Evolutionary conservation across 2,329 filamentous ascomycete species (phyloP), one percentile per base, ranked within the genome.

Genomic region (Parascedosporium putredinis): DNA sequence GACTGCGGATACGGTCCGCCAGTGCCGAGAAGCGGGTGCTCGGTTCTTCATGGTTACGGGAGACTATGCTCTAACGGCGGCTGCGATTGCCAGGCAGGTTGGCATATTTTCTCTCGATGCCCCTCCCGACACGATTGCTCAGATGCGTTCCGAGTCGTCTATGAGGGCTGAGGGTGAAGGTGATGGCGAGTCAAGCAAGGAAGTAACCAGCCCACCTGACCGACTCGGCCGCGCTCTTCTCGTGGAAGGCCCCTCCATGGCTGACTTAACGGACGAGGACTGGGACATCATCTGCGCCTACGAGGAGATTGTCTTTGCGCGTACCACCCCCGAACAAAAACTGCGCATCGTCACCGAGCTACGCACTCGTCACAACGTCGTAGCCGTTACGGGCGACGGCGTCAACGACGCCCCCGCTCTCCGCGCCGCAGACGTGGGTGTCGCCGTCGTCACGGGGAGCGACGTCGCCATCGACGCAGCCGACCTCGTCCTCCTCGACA

Each of bases 351-450:
- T 88, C 43, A 76, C 81, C 51, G 81, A 81, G 45, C 72, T 86
- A 20, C 81, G 84, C 55, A 62, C 66, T 18, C 66, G 75, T 12
- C 74, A 75, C 18, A 76, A 79, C 24, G 76, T 75, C 1, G 82
- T 79, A 9, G 83, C 81, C 29, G 84, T 87, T 68, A 87, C 83
- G n/a, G 84, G 84, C 25, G 84, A 88, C 53, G 81, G 81, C 8
- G 83, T 81, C 7, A 84, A 84, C 51, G 81, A 84, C 53, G 81
- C 79, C 0, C 81, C 81, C 1, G 81, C 81, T 2, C 67, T 84
- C 29, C 80, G 80, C 47, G 79, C 78, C 27, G 80, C 81, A 1
- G 80, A 84, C 54, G 79, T 84, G 0, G 81, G 81, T n/a, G 84
- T 88, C 50, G 79, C 79, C 3, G 79, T 84, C 67, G 79, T 79